A percentile compares a stretch with the other conserved stretches of the same genome.
phyloP scores from a whole-genome alignment of 2,329 filamentous ascomycete species.

The Reticulascus tulasneorum region DNA sequence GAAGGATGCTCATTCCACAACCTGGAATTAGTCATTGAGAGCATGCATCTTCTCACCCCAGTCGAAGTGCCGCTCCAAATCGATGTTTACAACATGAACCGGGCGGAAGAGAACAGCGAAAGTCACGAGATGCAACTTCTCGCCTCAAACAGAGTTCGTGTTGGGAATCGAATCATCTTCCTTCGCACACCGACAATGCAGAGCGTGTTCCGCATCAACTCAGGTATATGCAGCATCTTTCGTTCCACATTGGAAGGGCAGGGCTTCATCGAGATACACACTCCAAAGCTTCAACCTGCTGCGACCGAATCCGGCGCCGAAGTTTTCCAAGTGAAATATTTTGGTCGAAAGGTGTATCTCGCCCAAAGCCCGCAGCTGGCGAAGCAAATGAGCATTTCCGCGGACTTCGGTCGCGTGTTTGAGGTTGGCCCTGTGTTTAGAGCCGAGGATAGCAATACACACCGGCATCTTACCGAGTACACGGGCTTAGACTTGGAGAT shows the following conservation, averaged over 20 bases:
- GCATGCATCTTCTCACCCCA: slow-evolving; percentile 49
- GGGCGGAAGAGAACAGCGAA: slow-evolving; percentile 39
- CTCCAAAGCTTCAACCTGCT: slow-evolving; percentile 83
- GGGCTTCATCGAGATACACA: slow-evolving; percentile 90
- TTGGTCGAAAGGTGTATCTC: slow-evolving; percentile 79
- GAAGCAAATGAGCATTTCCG: slow-evolving; percentile 89
- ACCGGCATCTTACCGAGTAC: slow-evolving; percentile 90
- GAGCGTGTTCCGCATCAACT: slow-evolving; percentile 82
- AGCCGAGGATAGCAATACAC: slow-evolving; percentile 93
- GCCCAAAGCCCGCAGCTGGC: slow-evolving; percentile 89
- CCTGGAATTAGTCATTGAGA: too few species aligned
- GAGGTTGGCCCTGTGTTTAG: slow-evolving; percentile 87
- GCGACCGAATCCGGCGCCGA: slow-evolving; percentile 89
- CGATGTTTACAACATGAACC: slow-evolving; percentile 43
- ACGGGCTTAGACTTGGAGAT: slow-evolving; percentile 92
- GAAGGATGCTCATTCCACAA: too few species aligned
- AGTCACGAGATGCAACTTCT: slow-evolving; percentile 63
- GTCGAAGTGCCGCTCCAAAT: too few species aligned
- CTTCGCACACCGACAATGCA: slow-evolving; percentile 83
- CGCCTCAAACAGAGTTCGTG: slow-evolving; percentile 18
- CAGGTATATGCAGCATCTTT: slow-evolving; percentile 76
- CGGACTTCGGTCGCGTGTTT: slow-evolving; percentile 85
- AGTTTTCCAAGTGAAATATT: slow-evolving; percentile 91
- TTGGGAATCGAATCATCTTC: slow-evolving; percentile 81
- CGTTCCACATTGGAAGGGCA: slow-evolving; percentile 68